Conservation (phyloP, 768 basidiomycete genomes). For the Russula emetica region DNA sequence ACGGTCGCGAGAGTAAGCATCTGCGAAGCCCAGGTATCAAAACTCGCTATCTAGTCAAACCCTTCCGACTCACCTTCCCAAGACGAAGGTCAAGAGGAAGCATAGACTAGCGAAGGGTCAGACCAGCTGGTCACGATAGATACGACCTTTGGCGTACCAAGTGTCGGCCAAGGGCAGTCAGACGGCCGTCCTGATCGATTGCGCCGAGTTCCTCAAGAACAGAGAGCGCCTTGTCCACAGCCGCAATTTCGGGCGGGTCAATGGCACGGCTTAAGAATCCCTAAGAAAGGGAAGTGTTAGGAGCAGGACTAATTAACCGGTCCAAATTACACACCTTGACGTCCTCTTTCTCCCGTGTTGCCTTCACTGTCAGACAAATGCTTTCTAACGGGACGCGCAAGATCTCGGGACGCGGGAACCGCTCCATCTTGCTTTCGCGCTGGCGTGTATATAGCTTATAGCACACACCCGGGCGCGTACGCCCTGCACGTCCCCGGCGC, state of each 20-base stretch:
- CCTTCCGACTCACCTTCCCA: conserved; percentile 55
- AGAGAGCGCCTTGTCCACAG: conserved; percentile 73
- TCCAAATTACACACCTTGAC: conserved; percentile 50
- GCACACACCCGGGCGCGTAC: conserved; percentile 76
- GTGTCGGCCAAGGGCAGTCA: conserved; percentile 82
- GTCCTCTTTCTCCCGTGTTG: conserved; percentile 69
- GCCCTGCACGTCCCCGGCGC: conserved; percentile 84
- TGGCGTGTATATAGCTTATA: conserved; percentile 83
- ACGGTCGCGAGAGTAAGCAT: conserved; percentile 85
- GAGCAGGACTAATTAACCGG: neutral
- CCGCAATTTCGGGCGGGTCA: conserved; percentile 70
- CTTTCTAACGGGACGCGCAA: conserved; percentile 81
- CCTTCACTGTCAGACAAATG: conserved; percentile 77
- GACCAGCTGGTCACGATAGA: neutral
- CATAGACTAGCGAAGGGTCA: conserved; percentile 49
- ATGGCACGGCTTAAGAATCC: conserved; percentile 69
- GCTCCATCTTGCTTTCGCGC: conserved; percentile 62
- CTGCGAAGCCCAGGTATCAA: conserved; percentile 36
- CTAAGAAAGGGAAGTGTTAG: conserved; percentile 34
- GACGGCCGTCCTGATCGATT: conserved; percentile 52
- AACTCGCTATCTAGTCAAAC: neutral
- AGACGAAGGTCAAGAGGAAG: conserved; percentile 87
- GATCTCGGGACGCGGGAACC: conserved; percentile 84
- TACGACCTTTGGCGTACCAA: conserved; percentile 44
- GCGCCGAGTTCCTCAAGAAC: conserved; percentile 77